Base-by-base conservation (phyloP, 352 stramenopile genomes). In the Salisapilia sapeloensis region DNA sequence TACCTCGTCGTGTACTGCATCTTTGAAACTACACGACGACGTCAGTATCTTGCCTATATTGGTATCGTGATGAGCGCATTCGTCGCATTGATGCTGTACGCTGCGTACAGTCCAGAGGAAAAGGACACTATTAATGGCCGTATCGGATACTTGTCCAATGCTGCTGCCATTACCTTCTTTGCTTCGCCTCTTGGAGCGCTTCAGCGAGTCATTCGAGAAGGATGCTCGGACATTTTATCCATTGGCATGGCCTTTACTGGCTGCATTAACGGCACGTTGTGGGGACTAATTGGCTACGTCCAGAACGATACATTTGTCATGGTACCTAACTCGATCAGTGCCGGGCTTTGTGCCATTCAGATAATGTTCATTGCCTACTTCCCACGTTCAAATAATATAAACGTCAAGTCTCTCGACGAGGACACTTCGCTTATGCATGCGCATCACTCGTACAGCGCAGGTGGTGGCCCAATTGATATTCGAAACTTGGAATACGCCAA, bases 231-330 rank as follows among this genome's bases (percentile, higher is more conserved):
- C 22, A 53, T 50, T 19, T 48, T 58, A 19, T 40, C 48, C 12
- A 34, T 42, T 1, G 30, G 42, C 4, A 48, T 58, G 48, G 48
- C 48, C 0, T 2, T 50, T 10, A 44, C 44, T 14, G 48, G 48
- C n/a, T 21, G 35, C 15, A 13, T 50, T 29, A 58, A 53, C 26
- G 45, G 44, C 7, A 30, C 29, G 2, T 38, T 58, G n/a, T 50
- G 44, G 40, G 42, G 28, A 15, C 16, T 38, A 14, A 53, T 47
- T 12, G 44, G 48, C 10, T 37, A 50, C 32, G 50, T 53, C 24
- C 27, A 48, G 25, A 49, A 32, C 8, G 48, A 58, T 34, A 36
- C 38, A 25, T 58, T 47, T 19, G 48, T 58, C 25, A 29, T 58
- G 5, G 44, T 58, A 3, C 48, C 44, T 7, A 58, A 58, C 20